A percentile compares a stretch with the other conserved stretches of the same genome.
phyloP scores from a whole-genome alignment of 139 green algal species.

The Chlamydomonas sp. region DNA sequence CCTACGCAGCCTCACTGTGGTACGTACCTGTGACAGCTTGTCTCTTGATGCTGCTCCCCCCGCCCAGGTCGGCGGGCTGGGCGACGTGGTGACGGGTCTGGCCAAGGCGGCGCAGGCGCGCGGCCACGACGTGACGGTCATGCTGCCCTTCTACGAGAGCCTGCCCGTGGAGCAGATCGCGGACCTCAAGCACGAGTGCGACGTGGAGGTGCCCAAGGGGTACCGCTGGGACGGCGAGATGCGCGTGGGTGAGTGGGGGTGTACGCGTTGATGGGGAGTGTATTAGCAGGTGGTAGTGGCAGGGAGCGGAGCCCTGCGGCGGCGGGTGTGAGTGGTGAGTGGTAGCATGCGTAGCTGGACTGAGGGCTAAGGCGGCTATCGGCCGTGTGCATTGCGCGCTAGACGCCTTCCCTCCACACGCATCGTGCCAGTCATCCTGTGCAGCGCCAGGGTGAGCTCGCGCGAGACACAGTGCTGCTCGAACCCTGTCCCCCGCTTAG shows the following conservation, averaged over 20 bases:
- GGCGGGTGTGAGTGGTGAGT: too few species aligned
- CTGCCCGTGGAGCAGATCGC: conserved; percentile 73
- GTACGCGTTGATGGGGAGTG: neutral
- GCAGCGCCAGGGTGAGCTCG: too few species aligned
- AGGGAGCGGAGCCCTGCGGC: too few species aligned
- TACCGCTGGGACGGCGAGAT: conserved; percentile 77
- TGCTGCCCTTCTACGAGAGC: conserved; percentile 94
- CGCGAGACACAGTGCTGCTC: too few species aligned
- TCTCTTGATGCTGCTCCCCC: neutral
- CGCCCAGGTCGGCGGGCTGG: conserved; percentile 89
- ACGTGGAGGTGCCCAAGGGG: conserved; percentile 87
- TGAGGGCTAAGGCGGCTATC: too few species aligned
- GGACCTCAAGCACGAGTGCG: conserved; percentile 74
- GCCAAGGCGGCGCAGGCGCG: conserved; percentile 68
- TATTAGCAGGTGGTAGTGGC: too few species aligned
- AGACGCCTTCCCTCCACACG: too few species aligned
- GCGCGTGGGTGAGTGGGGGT: conserved; percentile 31
- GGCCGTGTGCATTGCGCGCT: too few species aligned
- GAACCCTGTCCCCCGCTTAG: too few species aligned
- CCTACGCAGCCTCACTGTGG: neutral
- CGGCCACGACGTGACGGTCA: conserved; percentile 83
- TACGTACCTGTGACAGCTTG: neutral
- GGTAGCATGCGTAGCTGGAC: too few species aligned
- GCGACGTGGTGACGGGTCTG: conserved; percentile 92
- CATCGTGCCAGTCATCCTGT: too few species aligned